Evolutionary conservation across 2,329 filamentous ascomycete species (phyloP), one percentile per base, ranked within the genome.

Genomic region (Nemania serpens): DNA sequence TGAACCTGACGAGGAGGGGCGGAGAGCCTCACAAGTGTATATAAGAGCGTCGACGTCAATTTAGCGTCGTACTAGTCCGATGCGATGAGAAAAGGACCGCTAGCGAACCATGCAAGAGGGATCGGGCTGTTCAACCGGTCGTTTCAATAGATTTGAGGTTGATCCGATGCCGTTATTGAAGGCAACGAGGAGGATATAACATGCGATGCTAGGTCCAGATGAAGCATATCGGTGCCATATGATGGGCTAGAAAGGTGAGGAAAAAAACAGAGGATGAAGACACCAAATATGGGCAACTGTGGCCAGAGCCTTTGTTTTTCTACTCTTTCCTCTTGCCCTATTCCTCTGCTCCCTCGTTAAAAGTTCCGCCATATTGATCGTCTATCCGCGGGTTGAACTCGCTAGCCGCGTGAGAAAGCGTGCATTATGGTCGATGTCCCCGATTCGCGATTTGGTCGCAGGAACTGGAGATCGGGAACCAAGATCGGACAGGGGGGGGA

Each of bases 381-480:
- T 41, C 2, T 12, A 22, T 36, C 22, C 12, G 20, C 36, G 51
- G 47, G 46, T 64, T 59, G 54, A 49, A 29, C 25, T 29, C 3
- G 25, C 54, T 53, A 20, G 52, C 29, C 17, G 50, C 55, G 54
- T 49, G 47, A 52, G 39, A 50, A 45, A 53, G 47, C 51, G 37
- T 18, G 17, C 41, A 39, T 48, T 52, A 39, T 53, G 5, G 46
- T 52, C 51, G 47, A 4, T 29, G 25, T 29, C 10, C n/a, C 37
- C 66, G 66, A 68, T 68, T 59, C 18, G 49, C 48, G 51, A 59
- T 49, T 52, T 3, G 18, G 48, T 43, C 17, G 62, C 58, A 60
- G 59, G 64, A 62, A 43, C 58, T 61, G 64, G 65, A 66, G 70
- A 71, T 72, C 69, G 70, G 64, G 62, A 66, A 65, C 37, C 59